A percentile compares a stretch with the other conserved stretches of the same genome.
Conservation (phyloP, 768 basidiomycete genomes). For the Clitopilus passeckerianus region DNA sequence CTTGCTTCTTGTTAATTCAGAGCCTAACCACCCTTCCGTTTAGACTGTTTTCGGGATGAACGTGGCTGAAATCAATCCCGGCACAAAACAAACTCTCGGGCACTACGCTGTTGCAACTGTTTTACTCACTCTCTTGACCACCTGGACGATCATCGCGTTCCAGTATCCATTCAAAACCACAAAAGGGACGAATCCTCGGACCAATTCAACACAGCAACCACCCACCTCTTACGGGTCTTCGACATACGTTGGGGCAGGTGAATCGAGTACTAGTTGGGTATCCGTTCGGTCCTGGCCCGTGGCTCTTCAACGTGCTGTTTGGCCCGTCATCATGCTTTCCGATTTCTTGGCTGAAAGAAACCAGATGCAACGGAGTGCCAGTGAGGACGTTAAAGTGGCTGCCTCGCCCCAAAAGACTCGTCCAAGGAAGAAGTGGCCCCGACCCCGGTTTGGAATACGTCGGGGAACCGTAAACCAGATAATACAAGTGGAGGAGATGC, state of each 20-base stretch:
- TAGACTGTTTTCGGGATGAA: slow-evolving; percentile 59
- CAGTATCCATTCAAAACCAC: slow-evolving; percentile 23
- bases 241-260: neutral
- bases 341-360: neutral
- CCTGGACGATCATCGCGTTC: slow-evolving; percentile 43
- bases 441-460: neutral
- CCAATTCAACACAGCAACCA: neutral
- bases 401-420: neutral
- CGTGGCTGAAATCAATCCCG: slow-evolving; percentile 31
- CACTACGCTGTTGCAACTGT: slow-evolving; percentile 35
- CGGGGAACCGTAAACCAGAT: neutral
- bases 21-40: neutral
- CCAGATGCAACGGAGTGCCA: neutral
- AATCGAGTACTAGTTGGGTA: too few relatives aligned
- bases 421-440: neutral
- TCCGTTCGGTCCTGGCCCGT: neutral
- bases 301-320: neutral
- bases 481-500: neutral
- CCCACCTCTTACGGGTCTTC: neutral
- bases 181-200: neutral
- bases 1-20: neutral
- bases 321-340: neutral
- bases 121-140: slow-evolving; percentile 35
- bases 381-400: neutral
- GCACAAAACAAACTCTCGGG: slow-evolving; percentile 23